Evolutionary conservation across 805 yeast genomes (phyloP), one percentile per base, ranked within the genome.

Genomic region (Metschnikowia borealis): DNA sequence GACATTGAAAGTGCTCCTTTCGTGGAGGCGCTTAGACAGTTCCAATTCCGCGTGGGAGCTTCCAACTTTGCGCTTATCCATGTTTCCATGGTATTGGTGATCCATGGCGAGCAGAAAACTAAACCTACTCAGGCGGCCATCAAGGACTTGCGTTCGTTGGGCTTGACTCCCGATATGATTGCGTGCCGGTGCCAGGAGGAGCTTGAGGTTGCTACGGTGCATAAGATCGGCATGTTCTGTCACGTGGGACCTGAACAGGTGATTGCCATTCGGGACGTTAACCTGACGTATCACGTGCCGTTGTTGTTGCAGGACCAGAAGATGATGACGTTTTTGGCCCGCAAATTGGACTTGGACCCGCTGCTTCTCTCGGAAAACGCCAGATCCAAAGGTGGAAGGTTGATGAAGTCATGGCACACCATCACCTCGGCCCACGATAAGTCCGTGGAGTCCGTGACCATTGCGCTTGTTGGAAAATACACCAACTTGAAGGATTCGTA

Each of bases 111-210:
- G 77, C 97, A 94, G 71, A 94, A 94, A 79, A 94, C 99, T 39
- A 94, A 94, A 73, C 99, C 99, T 52, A 94, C 99, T 11, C 99
- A 94, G 75, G 99, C 98, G 56, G 99, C 99, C 44, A 87, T 94
- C 65, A 89, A 90, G 69, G 99, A 94, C 70, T 80, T 94, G 71
- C 86, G 99, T 73, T 87, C 96, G 43, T 75, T 92, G 54, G 99
- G 99, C 62, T 81, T 94, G 67, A 82, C 85, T 36, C 98, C 98
- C 18, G 98, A 94, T 70, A 85, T 94, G 83, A 89, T 94, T 74
- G 99, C 98, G 51, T 92, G 98, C 77, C 84, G 99, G 76, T 94
- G 99, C 77, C 79, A 89, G 47, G 87, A 87, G 59, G 80, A 80
- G 64, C 80, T 94, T 60, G 96, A 87, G 63, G 71, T 73, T 51